Conservation (phyloP, 495 filamentous ascomycete species). For the Aspergillus mulundensis region DNA sequence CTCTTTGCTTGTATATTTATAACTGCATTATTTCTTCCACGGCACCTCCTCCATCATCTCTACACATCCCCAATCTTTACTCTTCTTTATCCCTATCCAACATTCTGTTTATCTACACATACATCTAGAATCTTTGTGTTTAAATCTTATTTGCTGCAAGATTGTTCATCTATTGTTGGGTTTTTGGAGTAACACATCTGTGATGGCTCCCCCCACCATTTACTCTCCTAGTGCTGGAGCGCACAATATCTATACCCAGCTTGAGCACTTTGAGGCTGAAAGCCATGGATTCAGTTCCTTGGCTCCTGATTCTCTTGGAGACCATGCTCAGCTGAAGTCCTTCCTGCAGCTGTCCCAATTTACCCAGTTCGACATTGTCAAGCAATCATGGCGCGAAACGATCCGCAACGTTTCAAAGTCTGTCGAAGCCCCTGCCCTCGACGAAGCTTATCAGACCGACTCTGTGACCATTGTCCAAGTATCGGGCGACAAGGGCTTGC, state of each 20-base stretch:
- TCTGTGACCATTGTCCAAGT: neutral
- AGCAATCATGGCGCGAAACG: neutral
- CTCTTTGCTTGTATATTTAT: too few relatives aligned
- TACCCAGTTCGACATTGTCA: neutral
- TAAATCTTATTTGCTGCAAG: too few relatives aligned
- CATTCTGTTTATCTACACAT: too few relatives aligned
- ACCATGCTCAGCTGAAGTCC: neutral
- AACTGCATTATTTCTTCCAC: too few relatives aligned
- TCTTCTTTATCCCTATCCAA: too few relatives aligned
- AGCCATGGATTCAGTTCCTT: neutral
- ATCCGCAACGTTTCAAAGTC: neutral
- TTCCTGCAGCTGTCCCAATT: neutral
- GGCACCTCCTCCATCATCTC: too few relatives aligned
- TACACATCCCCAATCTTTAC: too few relatives aligned
- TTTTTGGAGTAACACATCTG: neutral
- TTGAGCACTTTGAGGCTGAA: too few relatives aligned
- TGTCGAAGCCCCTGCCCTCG: neutral
- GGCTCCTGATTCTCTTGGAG: neutral
- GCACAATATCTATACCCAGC: neutral
- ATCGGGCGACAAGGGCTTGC: neutral
- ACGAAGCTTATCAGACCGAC: neutral
- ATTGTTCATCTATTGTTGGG: too few relatives aligned
- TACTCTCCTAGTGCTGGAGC: neutral
- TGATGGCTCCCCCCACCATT: neutral
- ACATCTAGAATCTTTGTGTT: too few relatives aligned